Evolutionary conservation across 306 rosid species (phyloP).

Genomic region (Prunus persica): Prunus_persica_NCBIv2 NC_034011.1:21336001-21336500

Average conservation of each 20-base stretch:
- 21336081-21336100: conserved; percentile 80
- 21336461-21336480: conserved; percentile 94
- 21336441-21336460: conserved; percentile 37
- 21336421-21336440: neutral
- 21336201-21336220: neutral
- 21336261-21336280: conserved; percentile 8
- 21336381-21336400: neutral
- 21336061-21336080: conserved; percentile 77
- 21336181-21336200: neutral
- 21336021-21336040: neutral
- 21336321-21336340: neutral
- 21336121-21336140: conserved; percentile 95
- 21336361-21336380: neutral
- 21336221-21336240: too few relatives aligned
- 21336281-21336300: neutral
- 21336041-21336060: conserved; percentile 62
- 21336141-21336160: conserved; percentile 46
- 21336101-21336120: conserved; percentile 73
- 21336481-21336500: conserved; percentile 92
- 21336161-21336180: neutral
- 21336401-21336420: neutral
- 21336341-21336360: neutral
- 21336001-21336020: neutral
- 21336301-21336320: neutral
- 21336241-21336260: neutral